Percentiles rank a stretch among this genome's conserved stretches.
Conservation (phyloP, 1,284 basidiomycete species). For the Tylopilus sp. region DNA sequence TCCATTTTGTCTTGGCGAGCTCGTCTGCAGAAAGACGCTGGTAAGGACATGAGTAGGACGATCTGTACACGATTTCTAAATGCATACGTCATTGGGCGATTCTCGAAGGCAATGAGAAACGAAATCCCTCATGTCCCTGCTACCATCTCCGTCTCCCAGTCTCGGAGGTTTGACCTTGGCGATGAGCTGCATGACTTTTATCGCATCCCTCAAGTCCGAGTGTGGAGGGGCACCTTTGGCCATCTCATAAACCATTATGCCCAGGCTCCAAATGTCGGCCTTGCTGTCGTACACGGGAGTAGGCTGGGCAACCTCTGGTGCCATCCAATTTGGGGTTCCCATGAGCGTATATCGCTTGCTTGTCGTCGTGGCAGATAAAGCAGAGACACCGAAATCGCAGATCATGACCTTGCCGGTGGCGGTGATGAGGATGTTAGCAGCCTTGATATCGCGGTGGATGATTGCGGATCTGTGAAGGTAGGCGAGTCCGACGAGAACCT, state of each 20-base stretch:
- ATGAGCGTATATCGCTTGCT: constrained; percentile 94
- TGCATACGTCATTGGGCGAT: constrained; percentile 70
- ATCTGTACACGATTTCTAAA: background rate
- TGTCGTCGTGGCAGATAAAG: constrained; percentile 79
- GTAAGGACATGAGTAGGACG: constrained; percentile 9
- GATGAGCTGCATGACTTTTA: constrained; percentile 90
- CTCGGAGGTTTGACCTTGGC: constrained; percentile 84
- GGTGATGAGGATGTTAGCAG: constrained; percentile 92
- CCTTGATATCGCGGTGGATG: constrained; percentile 96
- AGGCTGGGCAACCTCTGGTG: constrained; percentile 91
- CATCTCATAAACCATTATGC: constrained; percentile 95
- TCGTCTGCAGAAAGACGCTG: constrained; percentile 90
- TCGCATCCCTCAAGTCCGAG: constrained; percentile 75
- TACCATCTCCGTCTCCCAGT: constrained; percentile 74
- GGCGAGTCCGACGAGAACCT: constrained; percentile 80
- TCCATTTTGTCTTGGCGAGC: constrained; percentile 89
- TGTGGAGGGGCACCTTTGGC: constrained; percentile 91
- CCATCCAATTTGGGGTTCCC: constrained; percentile 99
- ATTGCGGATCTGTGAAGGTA: constrained; percentile 93
- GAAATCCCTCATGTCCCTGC: constrained; percentile 87
- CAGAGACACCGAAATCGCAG: constrained; percentile 96
- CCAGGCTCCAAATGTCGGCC: constrained; percentile 96
- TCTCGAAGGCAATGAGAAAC: constrained; percentile 84
- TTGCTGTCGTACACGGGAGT: constrained; percentile 89
- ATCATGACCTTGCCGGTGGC: constrained; percentile 86